These are phyloP conservation scores for Shiraia sp. DNA, from an alignment of 2,329 filamentous ascomycete species.

Conservation along the genomic window DNA sequence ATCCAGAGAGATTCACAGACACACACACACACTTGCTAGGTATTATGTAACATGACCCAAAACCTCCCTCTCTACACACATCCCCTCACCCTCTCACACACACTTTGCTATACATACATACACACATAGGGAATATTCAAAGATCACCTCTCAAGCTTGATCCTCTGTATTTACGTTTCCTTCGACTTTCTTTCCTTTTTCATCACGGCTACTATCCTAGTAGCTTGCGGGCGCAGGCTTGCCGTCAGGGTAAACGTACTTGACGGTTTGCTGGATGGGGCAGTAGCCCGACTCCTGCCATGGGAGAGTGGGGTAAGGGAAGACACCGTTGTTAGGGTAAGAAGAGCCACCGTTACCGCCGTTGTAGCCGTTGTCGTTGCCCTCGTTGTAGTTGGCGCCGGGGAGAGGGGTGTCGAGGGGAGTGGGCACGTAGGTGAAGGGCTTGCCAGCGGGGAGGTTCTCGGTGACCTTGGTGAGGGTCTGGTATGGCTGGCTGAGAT, in stretches of 20 bases:
- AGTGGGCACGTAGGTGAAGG: conserved; percentile 29
- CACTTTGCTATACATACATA: background rate
- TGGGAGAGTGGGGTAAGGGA: conserved; percentile 19
- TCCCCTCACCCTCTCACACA: background rate
- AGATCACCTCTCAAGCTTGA: background rate
- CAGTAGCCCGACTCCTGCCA: conserved; percentile 39
- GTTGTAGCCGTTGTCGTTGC: no score
- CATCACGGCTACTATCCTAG: conserved; percentile 32
- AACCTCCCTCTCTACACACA: background rate
- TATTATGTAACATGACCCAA: conserved; percentile 5
- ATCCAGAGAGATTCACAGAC: no score
- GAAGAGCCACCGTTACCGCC: conserved; percentile 1
- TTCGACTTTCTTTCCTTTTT: conserved; percentile 1
- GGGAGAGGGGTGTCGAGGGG: conserved; percentile 23
- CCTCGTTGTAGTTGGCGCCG: conserved; percentile 17
- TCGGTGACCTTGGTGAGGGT: conserved; percentile 31
- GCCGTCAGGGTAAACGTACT: conserved; percentile 40
- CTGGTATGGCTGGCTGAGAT: conserved; percentile 30
- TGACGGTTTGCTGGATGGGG: conserved; percentile 32
- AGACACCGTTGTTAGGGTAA: conserved; percentile 11
- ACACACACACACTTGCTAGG: background rate
- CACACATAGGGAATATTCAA: background rate
- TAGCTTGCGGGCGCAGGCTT: no score
- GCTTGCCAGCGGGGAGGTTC: conserved; percentile 34
- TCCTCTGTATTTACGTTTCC: background rate